Conservation (phyloP, 441 rosid genomes). For the Gossypium gossypioides region DNA sequence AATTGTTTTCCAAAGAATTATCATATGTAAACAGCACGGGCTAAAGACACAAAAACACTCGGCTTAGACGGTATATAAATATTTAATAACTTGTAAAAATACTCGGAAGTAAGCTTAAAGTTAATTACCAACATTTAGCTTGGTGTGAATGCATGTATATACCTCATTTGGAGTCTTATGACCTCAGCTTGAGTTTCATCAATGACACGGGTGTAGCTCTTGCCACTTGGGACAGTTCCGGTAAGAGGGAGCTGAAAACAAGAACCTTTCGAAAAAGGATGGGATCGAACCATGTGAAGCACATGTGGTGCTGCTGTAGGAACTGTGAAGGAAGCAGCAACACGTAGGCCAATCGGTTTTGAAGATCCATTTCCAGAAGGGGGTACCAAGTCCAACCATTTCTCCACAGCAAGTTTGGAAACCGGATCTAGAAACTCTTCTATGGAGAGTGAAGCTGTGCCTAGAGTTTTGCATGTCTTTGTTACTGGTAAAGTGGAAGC, state of each 20-base stretch:
- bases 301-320: constrained; percentile 43
- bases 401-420: constrained; percentile 51
- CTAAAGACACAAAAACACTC: neutral
- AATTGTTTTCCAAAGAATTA: neutral
- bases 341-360: constrained; percentile 47
- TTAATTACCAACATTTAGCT: constrained; percentile 8
- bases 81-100: neutral
- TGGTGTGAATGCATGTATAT: constrained; percentile 16
- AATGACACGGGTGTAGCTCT: constrained; percentile 34
- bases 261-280: constrained; percentile 27
- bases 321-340: constrained; percentile 56
- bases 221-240: constrained; percentile 31
- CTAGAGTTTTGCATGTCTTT: constrained; percentile 39
- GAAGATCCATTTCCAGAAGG: constrained; percentile 27
- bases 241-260: constrained; percentile 38
- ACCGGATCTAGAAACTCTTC: constrained; percentile 41
- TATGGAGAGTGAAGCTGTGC: constrained; percentile 49
- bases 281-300: constrained; percentile 40
- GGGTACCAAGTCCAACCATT: constrained; percentile 66
- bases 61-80: neutral
- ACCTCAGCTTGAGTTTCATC: constrained; percentile 49
- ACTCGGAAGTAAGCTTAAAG: neutral
- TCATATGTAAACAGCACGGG: neutral
- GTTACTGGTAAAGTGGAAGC: constrained; percentile 35
- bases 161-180: constrained; percentile 72